A percentile compares a stretch with the other conserved stretches of the same genome.
These are phyloP conservation scores for Colletotrichum noveboracense DNA, from an alignment of 2,329 filamentous ascomycete species.

Conservation along the genomic window DNA sequence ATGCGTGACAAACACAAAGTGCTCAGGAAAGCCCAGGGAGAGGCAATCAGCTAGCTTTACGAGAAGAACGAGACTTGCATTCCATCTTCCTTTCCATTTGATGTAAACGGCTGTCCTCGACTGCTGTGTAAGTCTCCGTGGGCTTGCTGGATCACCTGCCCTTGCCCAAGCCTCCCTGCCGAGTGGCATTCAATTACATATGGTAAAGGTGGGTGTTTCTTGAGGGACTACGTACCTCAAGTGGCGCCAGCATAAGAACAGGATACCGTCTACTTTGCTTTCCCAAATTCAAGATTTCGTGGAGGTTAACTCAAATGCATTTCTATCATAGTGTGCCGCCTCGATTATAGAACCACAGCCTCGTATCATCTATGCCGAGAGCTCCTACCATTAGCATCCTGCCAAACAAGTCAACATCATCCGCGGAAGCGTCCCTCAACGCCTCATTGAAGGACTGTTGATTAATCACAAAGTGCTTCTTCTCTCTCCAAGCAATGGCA, in stretches of 20 bases:
- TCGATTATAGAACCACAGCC: conserved; percentile 33
- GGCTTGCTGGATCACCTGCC: background rate
- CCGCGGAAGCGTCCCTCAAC: conserved; percentile 40
- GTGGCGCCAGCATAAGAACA: too few species aligned
- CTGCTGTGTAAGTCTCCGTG: background rate
- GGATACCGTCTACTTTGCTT: background rate
- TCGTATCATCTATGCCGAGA: conserved; percentile 36
- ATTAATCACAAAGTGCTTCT: conserved; percentile 38
- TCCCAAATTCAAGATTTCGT: background rate
- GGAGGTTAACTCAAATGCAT: background rate
- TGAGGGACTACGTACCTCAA: background rate
- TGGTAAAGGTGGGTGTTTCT: background rate
- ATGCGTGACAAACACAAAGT: background rate
- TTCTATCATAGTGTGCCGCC: background rate
- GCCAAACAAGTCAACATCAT: conserved; percentile 50
- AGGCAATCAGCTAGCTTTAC: background rate
- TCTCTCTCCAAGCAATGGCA: conserved; percentile 39
- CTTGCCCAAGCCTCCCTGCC: background rate
- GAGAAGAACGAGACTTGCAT: background rate
- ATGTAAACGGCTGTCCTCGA: background rate
- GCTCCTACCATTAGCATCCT: conserved; percentile 35
- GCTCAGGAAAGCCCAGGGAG: background rate
- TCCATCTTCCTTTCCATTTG: background rate
- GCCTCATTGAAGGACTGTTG: conserved; percentile 30
- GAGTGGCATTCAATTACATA: background rate